Base-by-base conservation (phyloP, 768 basidiomycete genomes). In the Harrya chromipes region DNA sequence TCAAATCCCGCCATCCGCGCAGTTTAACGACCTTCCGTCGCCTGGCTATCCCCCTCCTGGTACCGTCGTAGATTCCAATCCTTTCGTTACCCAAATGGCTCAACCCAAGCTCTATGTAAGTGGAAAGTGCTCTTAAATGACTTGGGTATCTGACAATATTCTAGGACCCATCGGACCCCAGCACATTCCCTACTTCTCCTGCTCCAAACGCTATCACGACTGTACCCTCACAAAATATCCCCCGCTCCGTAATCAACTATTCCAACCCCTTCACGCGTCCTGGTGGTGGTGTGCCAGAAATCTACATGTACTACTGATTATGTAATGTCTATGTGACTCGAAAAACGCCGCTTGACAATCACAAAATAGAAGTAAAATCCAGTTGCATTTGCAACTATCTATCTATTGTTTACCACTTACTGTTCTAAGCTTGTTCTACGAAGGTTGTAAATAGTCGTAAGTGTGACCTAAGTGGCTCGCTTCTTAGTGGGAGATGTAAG, bases 161-260 rank as follows among this genome's bases (percentile, higher is more conserved):
- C 13, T 34, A 71, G 70, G 62, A 72, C 26, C 70, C 70, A 3
- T 65, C 70, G 29, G 72, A 72, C 43, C 70, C 70, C 11, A 64
- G 60, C 26, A 71, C 70, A 37, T 71, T 71, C 61, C 72, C 71
- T 17, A n/a, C 49, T 36, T 54, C 68, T 6, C 57, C 67, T 4
- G 50, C 56, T 31, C 52, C 56, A 8, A 40, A 54, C 10, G 60
- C 56, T 39, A 20, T 52, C 12, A 36, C 36, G 13, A 56, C 44
- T 11, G 43, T 17, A 23, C 45, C 52, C 3, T 52, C 52, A 4
- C 44, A 34, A 12, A 56, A 55, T 9, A 10, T 46, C 31, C 52
- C 47, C n/a, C 40, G 26, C 14, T n/a, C 49, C 20, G 16, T 40
- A 17, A 10, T 53, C 24, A 47, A 42, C n/a, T 54, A 66, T 20